These are phyloP conservation scores for Bruguiera hainesii DNA, from an alignment of 441 rosid species.

Conservation along the genomic window DNA sequence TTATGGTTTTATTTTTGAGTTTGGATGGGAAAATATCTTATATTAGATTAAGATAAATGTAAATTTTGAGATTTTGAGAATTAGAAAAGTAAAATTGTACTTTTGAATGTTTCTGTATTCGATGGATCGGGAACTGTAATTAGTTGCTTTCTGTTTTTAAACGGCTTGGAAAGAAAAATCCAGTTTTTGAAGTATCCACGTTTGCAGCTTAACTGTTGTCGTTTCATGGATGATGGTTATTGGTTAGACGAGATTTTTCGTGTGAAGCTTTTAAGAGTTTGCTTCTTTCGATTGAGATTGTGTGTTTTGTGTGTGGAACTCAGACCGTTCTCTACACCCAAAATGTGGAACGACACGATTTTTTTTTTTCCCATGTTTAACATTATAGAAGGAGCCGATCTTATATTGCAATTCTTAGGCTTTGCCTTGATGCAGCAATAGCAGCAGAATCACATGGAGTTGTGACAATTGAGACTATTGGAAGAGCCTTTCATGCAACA, in stretches of 20 bases:
- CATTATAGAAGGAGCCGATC: slow-evolving; percentile 33
- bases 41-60: too few species aligned
- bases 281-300: not conserved
- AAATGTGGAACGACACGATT: slow-evolving; percentile 5
- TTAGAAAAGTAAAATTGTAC: too few species aligned
- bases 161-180: not conserved
- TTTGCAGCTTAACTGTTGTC: not conserved
- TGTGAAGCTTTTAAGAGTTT: slow-evolving; percentile 3
- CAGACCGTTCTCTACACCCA: not conserved
- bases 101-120: slow-evolving; percentile 9
- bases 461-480: slow-evolving; percentile 66
- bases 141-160: slow-evolving; percentile 13
- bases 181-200: slow-evolving; percentile 2
- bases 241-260: not conserved
- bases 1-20: slow-evolving; percentile 15
- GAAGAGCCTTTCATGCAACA: slow-evolving; percentile 61
- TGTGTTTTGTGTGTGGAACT: too few species aligned
- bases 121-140: slow-evolving; percentile 10
- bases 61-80: not conserved
- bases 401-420: slow-evolving; percentile 75
- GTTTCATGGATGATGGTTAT: slow-evolving; percentile 5
- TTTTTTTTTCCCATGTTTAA: not conserved
- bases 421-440: slow-evolving; percentile 82
- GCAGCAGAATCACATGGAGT: slow-evolving; percentile 63
- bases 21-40: not conserved